These are phyloP conservation scores for Ophiosphaerella korrae DNA, from an alignment of 2,329 filamentous ascomycete species.

Conservation along the genomic window DNA sequence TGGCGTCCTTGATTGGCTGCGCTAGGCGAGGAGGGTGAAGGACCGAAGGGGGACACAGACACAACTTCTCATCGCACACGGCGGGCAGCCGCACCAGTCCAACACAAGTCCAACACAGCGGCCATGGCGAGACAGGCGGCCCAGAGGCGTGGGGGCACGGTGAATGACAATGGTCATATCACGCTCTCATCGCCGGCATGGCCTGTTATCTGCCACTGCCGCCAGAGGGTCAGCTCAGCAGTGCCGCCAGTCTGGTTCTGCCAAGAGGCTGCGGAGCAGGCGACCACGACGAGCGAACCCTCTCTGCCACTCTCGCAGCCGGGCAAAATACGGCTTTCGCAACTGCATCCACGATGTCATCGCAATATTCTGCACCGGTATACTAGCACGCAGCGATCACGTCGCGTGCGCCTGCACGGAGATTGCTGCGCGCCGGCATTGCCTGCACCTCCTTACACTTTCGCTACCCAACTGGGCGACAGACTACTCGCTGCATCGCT, in stretches of 20 bases:
- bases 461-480: too few species aligned
- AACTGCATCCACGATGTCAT: conserved; percentile 29
- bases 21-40: conserved; percentile 9
- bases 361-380: conserved; percentile 17
- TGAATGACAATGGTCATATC: conserved; percentile 39
- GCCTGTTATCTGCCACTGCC: conserved; percentile 35
- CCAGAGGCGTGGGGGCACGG: conserved; percentile 21
- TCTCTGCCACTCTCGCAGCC: conserved; percentile 13
- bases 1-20: conserved; percentile 25
- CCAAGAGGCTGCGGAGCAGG: conserved; percentile 25
- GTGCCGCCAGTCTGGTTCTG: conserved; percentile 34
- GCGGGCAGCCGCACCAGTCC: too few species aligned
- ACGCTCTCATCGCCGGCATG: conserved; percentile 35
- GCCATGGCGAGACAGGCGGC: conserved; percentile 8
- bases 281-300: conserved; percentile 7
- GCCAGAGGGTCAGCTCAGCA: conserved; percentile 1
- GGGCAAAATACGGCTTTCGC: conserved; percentile 7
- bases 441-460: too few species aligned
- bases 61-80: too few species aligned
- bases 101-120: neutral
- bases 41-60: conserved; percentile 5
- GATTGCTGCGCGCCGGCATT: conserved; percentile 18
- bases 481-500: too few species aligned
- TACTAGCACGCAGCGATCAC: neutral
- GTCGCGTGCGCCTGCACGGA: conserved; percentile 25